Percentiles rank a stretch among this genome's conserved stretches.
Conservation (phyloP, 1,139 yeast species). For the Pichia sp. region DNA sequence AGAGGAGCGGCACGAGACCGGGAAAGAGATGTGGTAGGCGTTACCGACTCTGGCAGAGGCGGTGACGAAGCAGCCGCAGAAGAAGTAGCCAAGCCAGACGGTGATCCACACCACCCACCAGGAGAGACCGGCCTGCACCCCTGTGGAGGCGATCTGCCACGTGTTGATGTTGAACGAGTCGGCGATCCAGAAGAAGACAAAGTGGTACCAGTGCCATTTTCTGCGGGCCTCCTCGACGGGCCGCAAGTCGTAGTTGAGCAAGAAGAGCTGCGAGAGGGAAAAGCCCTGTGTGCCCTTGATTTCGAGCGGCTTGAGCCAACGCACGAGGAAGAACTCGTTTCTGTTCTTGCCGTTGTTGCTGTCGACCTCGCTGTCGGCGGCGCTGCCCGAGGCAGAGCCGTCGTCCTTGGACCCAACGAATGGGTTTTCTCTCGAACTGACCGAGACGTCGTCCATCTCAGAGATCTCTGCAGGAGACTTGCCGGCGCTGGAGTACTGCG, state of each 20-base stretch:
- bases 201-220: constrained; percentile 79
- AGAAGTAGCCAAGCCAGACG: constrained; percentile 62
- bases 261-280: constrained; percentile 50
- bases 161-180: constrained; percentile 85
- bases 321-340: constrained; percentile 49
- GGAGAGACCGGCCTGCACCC: constrained; percentile 65
- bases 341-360: constrained; percentile 22
- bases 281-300: constrained; percentile 32
- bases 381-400: no score
- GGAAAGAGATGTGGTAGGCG: constrained; percentile 72
- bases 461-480: no score
- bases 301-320: constrained; percentile 43
- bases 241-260: constrained; percentile 67
- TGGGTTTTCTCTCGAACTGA: background rate
- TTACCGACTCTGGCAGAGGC: constrained; percentile 69
- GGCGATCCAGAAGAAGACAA: constrained; percentile 76
- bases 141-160: constrained; percentile 88
- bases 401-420: no score
- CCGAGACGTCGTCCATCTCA: background rate
- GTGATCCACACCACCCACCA: constrained; percentile 93
- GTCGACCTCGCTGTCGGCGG: background rate
- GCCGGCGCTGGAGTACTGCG: no score
- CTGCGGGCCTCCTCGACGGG: constrained; percentile 71
- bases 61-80: constrained; percentile 52
- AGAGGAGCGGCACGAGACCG: constrained; percentile 66